These are phyloP conservation scores for Phytopythium ostracodes DNA, from an alignment of 352 stramenopile genomes.

Conservation along the genomic window DNA sequence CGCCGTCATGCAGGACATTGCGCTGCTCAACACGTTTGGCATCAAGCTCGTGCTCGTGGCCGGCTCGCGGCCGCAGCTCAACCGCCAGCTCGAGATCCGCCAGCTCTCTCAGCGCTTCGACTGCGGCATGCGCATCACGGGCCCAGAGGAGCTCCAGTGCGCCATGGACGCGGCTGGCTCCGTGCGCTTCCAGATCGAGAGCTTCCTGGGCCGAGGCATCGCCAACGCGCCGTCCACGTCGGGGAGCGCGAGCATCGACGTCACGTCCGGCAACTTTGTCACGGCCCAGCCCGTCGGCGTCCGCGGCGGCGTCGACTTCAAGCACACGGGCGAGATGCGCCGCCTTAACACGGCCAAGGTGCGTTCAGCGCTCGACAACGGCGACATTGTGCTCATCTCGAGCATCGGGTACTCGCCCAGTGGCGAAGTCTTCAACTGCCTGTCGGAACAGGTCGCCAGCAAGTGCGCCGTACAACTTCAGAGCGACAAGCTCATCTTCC, in stretches of 20 bases:
- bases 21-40: conserved; percentile 93
- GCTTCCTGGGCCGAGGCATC: conserved; percentile 76
- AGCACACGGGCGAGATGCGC: conserved; percentile 92
- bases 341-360: conserved; percentile 92
- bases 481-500: conserved; percentile 87
- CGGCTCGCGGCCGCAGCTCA: conserved; percentile 94
- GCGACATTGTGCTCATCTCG: conserved; percentile 96
- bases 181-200: conserved; percentile 88
- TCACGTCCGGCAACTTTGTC: conserved; percentile 97
- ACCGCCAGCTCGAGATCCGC: conserved; percentile 78
- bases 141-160: conserved; percentile 87
- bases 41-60: conserved; percentile 95
- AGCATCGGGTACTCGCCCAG: conserved; percentile 94
- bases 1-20: conserved; percentile 95
- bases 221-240: conserved; percentile 73
- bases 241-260: conserved; percentile 81
- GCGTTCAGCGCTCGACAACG: conserved; percentile 86
- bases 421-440: conserved; percentile 92
- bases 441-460: conserved; percentile 86
- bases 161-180: conserved; percentile 94
- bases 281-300: conserved; percentile 90
- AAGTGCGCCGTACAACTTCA: conserved; percentile 82
- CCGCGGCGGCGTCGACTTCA: conserved; percentile 83
- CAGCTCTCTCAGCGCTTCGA: conserved; percentile 74
- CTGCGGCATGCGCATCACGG: conserved; percentile 88